Conservation (phyloP, 176 grass and related monocot genomes). For the Triticum turgidum region DNA sequence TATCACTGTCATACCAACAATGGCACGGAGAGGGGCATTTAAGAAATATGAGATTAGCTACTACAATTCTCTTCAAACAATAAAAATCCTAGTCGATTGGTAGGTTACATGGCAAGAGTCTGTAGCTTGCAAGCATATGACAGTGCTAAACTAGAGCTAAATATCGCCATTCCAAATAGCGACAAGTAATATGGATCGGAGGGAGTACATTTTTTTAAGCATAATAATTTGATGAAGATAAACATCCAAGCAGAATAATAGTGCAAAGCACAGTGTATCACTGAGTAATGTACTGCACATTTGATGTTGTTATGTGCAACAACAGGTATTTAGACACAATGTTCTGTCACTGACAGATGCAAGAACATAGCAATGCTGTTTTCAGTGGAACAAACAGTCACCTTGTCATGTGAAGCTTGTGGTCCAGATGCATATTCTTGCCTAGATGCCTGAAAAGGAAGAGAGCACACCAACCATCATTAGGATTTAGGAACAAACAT, state of each 20-base stretch:
- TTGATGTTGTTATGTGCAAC: background rate
- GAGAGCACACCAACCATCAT: background rate
- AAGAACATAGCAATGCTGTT: conserved; percentile 12
- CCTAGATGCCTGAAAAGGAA: conserved; percentile 53
- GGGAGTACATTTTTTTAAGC: background rate
- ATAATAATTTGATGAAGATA: background rate
- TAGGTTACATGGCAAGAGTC: background rate
- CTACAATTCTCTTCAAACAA: background rate
- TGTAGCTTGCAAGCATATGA: background rate
- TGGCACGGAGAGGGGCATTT: background rate
- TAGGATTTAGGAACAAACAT: conserved; percentile 17
- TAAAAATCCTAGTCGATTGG: background rate
- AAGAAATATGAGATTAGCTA: background rate
- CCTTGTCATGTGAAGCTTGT: conserved; percentile 49
- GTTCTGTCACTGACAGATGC: background rate
- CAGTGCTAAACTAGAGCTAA: background rate
- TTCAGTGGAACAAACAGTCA: conserved; percentile 35
- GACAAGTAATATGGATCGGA: too few relatives aligned
- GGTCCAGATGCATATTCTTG: conserved; percentile 41
- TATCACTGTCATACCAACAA: background rate
- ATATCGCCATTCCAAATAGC: background rate
- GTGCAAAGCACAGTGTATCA: too few relatives aligned
- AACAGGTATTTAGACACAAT: background rate
- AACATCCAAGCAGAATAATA: too few relatives aligned
- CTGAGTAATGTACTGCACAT: too few relatives aligned